These are phyloP conservation scores for Acidiella bohemica DNA, from an alignment of 495 filamentous ascomycete species.

Conservation along the genomic window DNA sequence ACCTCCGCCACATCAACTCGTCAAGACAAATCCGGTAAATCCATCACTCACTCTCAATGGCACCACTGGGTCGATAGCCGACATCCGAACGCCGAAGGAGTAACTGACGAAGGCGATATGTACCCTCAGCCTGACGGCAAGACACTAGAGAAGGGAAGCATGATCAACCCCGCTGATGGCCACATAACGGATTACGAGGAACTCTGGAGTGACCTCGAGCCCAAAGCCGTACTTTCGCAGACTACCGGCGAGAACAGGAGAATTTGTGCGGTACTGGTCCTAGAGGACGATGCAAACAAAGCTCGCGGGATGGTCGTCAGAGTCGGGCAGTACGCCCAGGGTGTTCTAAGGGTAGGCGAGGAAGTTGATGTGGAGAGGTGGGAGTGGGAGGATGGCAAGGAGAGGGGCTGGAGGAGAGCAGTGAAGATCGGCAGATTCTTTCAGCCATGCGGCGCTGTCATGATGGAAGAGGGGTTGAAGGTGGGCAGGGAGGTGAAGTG, in stretches of 20 bases:
- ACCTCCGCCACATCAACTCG: conserved; percentile 21
- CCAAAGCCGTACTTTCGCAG: conserved; percentile 11
- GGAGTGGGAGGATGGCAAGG: conserved; percentile 16
- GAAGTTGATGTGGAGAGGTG: conserved; percentile 34
- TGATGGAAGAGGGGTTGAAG: conserved; percentile 4
- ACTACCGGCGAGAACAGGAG: conserved; percentile 13
- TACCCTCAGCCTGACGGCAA: conserved; percentile 28
- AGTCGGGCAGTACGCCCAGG: conserved; percentile 37
- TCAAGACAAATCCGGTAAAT: conserved; percentile 3
- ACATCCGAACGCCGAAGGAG: conserved; percentile 20
- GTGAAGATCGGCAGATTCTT: conserved; percentile 12
- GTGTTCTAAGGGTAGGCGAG: conserved; percentile 30
- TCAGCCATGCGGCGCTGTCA: conserved; percentile 12
- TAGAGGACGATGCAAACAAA: conserved; percentile 19
- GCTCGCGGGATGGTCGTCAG: conserved; percentile 34
- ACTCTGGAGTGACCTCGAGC: conserved; percentile 32
- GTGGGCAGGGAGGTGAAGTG: conserved; percentile 13
- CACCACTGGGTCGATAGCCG: conserved; percentile 41
- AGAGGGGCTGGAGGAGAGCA: conserved; percentile 10
- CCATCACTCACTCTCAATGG: conserved; percentile 32
- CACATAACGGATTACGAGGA: conserved; percentile 39
- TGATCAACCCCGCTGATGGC: conserved; percentile 35
- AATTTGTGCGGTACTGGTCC: conserved; percentile 5
- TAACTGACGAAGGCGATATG: conserved; percentile 40
- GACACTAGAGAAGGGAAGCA: conserved; percentile 37